Evolutionary conservation across 306 rosid genomes (phyloP).

Genomic region (Pterocarpus macrocarpus): DNA sequence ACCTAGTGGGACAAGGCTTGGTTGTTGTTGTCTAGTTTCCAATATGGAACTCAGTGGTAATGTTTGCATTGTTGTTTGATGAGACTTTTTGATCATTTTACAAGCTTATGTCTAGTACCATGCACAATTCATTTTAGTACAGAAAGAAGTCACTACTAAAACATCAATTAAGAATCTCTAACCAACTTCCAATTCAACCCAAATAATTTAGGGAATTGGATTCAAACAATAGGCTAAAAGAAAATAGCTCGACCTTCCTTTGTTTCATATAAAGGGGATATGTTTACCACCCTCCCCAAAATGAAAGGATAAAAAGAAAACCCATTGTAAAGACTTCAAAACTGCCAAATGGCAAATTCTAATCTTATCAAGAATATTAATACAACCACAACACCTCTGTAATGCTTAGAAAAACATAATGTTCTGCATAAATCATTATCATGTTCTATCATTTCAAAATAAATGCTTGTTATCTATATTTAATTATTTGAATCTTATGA

Average conservation of each 20-base stretch:
- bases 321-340: not conserved
- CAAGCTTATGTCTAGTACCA: slow-evolving; percentile 7
- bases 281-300: no score
- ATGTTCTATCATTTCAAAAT: slow-evolving; percentile 10
- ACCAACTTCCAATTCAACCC: not conserved
- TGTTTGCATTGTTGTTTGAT: not conserved
- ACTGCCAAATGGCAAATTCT: not conserved
- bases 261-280: not conserved
- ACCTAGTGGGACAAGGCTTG: no score
- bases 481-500: not conserved
- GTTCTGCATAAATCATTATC: not conserved
- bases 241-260: not conserved
- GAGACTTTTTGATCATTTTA: not conserved
- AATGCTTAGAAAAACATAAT: not conserved
- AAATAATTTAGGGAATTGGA: slow-evolving; percentile 1
- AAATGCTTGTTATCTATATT: not conserved
- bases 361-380: not conserved
- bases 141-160: not conserved
- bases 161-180: slow-evolving; percentile 1
- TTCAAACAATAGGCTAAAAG: not conserved
- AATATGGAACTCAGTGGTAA: not conserved
- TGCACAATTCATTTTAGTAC: slow-evolving; percentile 15
- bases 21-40: not conserved
- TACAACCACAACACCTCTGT: not conserved
- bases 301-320: no score